Base-by-base conservation (phyloP, 164 flowering plant species). In the Pachysandra terminalis region DNA sequence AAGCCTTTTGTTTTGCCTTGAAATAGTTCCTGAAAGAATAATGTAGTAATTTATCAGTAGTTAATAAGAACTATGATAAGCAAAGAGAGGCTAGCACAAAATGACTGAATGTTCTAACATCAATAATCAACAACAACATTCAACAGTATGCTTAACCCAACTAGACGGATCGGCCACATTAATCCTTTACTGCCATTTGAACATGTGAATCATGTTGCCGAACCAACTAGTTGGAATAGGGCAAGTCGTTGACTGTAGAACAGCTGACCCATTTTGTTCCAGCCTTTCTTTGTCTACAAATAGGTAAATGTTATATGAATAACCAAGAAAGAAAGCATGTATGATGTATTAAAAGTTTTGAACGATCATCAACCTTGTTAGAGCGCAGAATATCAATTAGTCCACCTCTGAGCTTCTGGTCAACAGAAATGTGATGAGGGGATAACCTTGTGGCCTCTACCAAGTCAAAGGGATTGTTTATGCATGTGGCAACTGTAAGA, bases 391-490 rank as follows among this genome's bases (percentile, higher is more conserved):
- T 95, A 78, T 84, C 79, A 53, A 85, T 71, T 70, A 95, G 70
- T 72, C 98, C 97, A 74, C 74, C 75, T 27, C 82, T 80, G 61
- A 90, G 87, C 77, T 78, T 87, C 71, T 85, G 80, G 72, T 83
- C 83, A 72, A 80, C 58, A 63, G 75, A 77, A 69, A 68, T 49
- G 58, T 75, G 81, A 78, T 84, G 63, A 64, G 86, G 79, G 51
- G 78, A 75, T 63, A 84, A 76, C 75, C 88, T 85, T 45, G 95
- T 78, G 56, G 87, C 88, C 77, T 89, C 94, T 74, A 85, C 88
- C 45, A 95, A 80, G 74, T 95, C 97, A 79, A 95, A 95, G 59
- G 98, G 97, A 79, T 89, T 95, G 76, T 92, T 88, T 60, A 95
- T 83, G 80, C 98, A 90, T 56, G 86, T 80, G 23, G 90, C 97